A percentile compares a stretch with the other conserved stretches of the same genome.
Conservation (phyloP, 768 basidiomycete species). For the Phaeotremella fagi region DNA sequence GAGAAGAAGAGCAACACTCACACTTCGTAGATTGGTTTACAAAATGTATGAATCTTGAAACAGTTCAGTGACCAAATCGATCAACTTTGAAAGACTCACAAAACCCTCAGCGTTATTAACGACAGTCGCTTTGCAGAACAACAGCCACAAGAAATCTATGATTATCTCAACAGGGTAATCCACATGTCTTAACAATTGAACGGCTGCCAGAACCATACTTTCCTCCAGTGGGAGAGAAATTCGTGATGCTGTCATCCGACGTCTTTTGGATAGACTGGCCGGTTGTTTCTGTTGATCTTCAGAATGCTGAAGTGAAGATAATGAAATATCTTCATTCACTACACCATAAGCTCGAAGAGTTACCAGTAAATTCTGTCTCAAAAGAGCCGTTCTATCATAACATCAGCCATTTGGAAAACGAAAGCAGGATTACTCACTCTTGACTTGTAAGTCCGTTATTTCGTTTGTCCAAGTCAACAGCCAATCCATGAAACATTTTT, state of each 20-base stretch:
- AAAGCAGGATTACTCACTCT: neutral
- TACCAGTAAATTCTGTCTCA: slow-evolving; percentile 10
- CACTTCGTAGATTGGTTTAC: slow-evolving; percentile 11
- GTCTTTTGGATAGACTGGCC: slow-evolving; percentile 14
- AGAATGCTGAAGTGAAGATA: slow-evolving; percentile 1
- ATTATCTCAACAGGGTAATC: slow-evolving; percentile 10
- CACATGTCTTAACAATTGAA: slow-evolving; percentile 2
- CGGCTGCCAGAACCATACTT: slow-evolving; percentile 13
- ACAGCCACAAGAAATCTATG: slow-evolving; percentile 34
- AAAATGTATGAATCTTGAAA: slow-evolving; percentile 9
- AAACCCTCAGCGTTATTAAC: slow-evolving; percentile 25
- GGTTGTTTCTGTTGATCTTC: slow-evolving; percentile 15
- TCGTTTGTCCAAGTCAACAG: neutral
- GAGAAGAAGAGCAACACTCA: slow-evolving; percentile 1
- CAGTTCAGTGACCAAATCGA: neutral
- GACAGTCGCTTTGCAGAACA: slow-evolving; percentile 18
- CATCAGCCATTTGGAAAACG: neutral
- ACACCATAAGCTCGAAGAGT: slow-evolving; percentile 28
- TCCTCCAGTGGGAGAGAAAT: slow-evolving; percentile 7
- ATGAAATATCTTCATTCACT: slow-evolving; percentile 7
- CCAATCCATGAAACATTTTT: neutral
- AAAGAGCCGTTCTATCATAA: slow-evolving; percentile 5
- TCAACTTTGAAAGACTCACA: slow-evolving; percentile 8
- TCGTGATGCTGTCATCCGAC: slow-evolving; percentile 1
- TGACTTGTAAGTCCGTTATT: too few species aligned